Base-by-base conservation (phyloP, 805 yeast species). In the Isabelozyma pseudorhagii region DNA sequence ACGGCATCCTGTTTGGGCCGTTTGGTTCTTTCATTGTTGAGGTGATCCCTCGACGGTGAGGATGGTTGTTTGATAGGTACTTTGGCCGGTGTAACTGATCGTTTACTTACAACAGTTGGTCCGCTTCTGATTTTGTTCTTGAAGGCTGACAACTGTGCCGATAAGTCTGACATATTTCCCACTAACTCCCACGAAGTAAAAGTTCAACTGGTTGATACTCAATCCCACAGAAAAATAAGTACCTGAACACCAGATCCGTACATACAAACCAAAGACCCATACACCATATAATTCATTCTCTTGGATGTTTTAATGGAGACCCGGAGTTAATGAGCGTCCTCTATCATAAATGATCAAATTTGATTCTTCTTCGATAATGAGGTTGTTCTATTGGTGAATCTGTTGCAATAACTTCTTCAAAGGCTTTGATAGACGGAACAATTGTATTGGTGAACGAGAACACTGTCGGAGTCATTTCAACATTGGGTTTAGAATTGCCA, bases 101-200 rank as follows among this genome's bases (percentile, higher is more conserved):
- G 25, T 28, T 31, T 42, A 25, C 15, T 28, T 15, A 28, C 54
- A 5, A 73, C 75, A 41, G 77, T 65, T 17, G 78, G 78, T 21
- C 78, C 78, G 54, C 69, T 72, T 54, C 71, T 66, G 61, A 74
- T 72, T 51, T 72, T 67, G 59, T 68, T 73, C 54, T 74, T 74
- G 61, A 74, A 74, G 15, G 79, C 79, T 27, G 77, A 72, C 42
- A 74, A 57, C 54, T 74, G 78, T 40, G 77, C 70, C 31, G 77
- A 71, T 50, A 74, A 64, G 54, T 72, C 78, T 6, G 69, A 64
- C 68, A 62, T 61, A 42, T 28, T 17, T 11, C 10, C 36, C n/a
- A 31, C 25, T 4, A 13, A 10, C 4, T 31, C 36, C 36, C 36
- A 31, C 10, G 36, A 31, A 2, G n/a, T 10, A 31, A 31, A 13